Percentiles rank a stretch among this genome's conserved stretches.
phyloP scores from a whole-genome alignment of 2,329 filamentous ascomycete genomes.

The Diaporthe destruens region DNA sequence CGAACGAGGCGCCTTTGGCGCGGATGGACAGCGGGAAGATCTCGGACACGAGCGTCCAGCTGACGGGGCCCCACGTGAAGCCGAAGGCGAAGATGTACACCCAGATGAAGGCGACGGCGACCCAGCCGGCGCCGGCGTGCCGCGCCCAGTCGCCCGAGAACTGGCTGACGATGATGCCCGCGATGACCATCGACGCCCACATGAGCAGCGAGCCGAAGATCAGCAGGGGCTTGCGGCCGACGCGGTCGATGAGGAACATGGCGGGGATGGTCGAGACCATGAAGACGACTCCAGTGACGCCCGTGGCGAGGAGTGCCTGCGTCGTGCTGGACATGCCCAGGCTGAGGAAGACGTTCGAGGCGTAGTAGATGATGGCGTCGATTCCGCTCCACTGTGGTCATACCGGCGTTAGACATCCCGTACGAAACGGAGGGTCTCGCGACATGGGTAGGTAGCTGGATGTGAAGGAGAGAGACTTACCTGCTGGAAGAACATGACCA shows the following conservation, averaged over 20 bases:
- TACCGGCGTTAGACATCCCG: background rate
- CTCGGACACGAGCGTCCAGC: conserved; percentile 53
- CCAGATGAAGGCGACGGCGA: conserved; percentile 52
- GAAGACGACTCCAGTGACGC: conserved; percentile 51
- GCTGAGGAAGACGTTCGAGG: conserved; percentile 41
- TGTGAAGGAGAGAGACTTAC: background rate
- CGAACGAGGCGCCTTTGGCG: conserved; percentile 57
- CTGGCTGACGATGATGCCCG: conserved; percentile 56
- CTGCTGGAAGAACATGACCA: conserved; percentile 63
- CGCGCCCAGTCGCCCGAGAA: conserved; percentile 53
- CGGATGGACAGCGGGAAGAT: conserved; percentile 55
- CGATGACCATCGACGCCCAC: conserved; percentile 54
- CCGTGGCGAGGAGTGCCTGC: conserved; percentile 50
- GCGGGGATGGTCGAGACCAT: conserved; percentile 48
- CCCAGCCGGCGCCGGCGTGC: conserved; percentile 55
- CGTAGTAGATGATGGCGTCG: conserved; percentile 40
- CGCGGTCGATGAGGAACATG: conserved; percentile 54
- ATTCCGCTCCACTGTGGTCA: conserved; percentile 19
- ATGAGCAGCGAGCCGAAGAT: conserved; percentile 55
- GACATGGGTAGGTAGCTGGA: no score
- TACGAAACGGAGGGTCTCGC: conserved; percentile 37
- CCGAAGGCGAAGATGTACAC: conserved; percentile 48
- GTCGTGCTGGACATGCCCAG: conserved; percentile 46
- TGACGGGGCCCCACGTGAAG: conserved; percentile 50
- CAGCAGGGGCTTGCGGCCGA: conserved; percentile 56